A percentile compares a stretch with the other conserved stretches of the same genome.
Evolutionary conservation across 805 yeast genomes (phyloP).

Genomic region (Candida anglica): DNA sequence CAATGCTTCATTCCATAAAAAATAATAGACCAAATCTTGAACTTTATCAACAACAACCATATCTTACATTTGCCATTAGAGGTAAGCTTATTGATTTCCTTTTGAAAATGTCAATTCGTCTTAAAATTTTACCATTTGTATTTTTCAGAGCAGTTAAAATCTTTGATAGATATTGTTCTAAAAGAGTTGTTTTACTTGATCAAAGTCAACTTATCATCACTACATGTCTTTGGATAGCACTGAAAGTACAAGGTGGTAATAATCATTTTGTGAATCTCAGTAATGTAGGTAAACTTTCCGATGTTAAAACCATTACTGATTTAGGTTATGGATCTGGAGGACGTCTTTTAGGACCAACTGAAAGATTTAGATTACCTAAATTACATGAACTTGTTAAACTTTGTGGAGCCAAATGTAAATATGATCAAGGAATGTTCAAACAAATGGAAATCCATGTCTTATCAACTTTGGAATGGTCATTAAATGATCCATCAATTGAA

Average conservation of each 20-base stretch:
- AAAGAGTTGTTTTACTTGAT: constrained; percentile 75
- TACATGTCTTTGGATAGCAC: constrained; percentile 89
- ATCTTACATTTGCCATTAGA: constrained; percentile 69
- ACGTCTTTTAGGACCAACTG: constrained; percentile 63
- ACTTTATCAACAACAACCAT: constrained; percentile 84
- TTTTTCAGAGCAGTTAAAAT: constrained; percentile 66
- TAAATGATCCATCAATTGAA: constrained; percentile 55
- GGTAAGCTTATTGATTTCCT: constrained; percentile 75
- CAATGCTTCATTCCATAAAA: constrained; percentile 29
- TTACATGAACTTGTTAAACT: constrained; percentile 65
- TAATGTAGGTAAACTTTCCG: constrained; percentile 17
- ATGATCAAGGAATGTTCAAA: constrained; percentile 43
- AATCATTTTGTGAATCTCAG: constrained; percentile 55
- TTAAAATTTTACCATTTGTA: constrained; percentile 65
- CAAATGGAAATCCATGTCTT: constrained; percentile 59
- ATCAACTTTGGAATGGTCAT: constrained; percentile 54
- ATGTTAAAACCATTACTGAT: constrained; percentile 30
- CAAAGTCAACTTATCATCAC: constrained; percentile 90
- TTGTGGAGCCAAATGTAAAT: constrained; percentile 61
- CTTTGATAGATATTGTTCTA: constrained; percentile 88
- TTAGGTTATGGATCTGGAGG: constrained; percentile 51
- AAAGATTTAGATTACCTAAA: constrained; percentile 71
- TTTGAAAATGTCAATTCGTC: constrained; percentile 62
- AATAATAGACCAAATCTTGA: constrained; percentile 43
- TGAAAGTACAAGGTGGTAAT: constrained; percentile 78